A percentile compares a stretch with the other conserved stretches of the same genome.
phyloP scores from a whole-genome alignment of 2,329 filamentous ascomycete species.

The Cordyceps militaris region DNA sequence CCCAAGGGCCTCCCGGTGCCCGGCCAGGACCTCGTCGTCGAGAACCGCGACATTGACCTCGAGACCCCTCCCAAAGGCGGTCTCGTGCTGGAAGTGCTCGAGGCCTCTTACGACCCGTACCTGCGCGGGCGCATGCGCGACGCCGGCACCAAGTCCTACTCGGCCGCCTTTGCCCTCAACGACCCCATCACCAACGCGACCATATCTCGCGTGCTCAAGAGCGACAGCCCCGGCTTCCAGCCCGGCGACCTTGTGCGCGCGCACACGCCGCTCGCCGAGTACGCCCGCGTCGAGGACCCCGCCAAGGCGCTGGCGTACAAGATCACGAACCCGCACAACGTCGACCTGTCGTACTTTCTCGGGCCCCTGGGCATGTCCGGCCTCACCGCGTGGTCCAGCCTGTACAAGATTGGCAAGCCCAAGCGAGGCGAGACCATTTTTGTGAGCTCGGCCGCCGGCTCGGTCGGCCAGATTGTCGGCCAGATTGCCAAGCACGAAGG shows the following conservation, averaged over 20 bases:
- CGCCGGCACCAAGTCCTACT: conserved; percentile 54
- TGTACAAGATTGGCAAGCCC: conserved; percentile 57
- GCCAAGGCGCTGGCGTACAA: conserved; percentile 38
- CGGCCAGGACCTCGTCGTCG: conserved; percentile 63
- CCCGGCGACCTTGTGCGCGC: conserved; percentile 60
- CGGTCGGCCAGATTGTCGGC: conserved; percentile 76
- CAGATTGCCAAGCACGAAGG: conserved; percentile 79
- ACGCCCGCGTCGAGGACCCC: conserved; percentile 47
- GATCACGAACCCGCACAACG: conserved; percentile 61
- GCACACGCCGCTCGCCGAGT: conserved; percentile 59
- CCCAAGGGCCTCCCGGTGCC: conserved; percentile 60
- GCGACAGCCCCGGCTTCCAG: conserved; percentile 54
- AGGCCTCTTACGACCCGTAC: conserved; percentile 78
- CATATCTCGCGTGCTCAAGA: conserved; percentile 65
- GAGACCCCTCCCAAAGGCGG: conserved; percentile 52
- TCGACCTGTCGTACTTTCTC: conserved; percentile 62
- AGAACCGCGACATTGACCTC: conserved; percentile 61
- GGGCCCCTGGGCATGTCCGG: conserved; percentile 59
- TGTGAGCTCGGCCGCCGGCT: conserved; percentile 70
- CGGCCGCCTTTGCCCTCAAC: conserved; percentile 45
- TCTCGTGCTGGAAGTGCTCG: conserved; percentile 64
- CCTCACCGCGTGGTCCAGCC: conserved; percentile 62
- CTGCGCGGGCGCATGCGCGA: conserved; percentile 72
- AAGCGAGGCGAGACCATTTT: conserved; percentile 70
- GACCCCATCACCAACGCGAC: conserved; percentile 57